These are phyloP conservation scores for Mesembryanthemum crystallinum DNA, from an alignment of 148 eudicot species.

Conservation along the genomic window DNA sequence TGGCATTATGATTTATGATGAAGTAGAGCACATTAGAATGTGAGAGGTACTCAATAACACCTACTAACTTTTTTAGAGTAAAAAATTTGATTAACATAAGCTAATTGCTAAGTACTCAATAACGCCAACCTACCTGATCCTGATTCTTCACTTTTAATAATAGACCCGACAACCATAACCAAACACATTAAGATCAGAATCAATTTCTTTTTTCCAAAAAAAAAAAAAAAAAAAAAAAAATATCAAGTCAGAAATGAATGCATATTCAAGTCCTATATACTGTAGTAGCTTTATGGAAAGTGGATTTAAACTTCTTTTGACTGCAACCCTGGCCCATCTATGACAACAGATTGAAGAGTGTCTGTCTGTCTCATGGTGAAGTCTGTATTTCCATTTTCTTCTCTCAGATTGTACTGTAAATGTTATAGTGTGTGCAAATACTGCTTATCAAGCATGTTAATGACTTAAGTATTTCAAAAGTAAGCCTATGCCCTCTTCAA, in stretches of 20 bases:
- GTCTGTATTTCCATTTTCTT: too few species aligned
- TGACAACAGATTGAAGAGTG: not conserved
- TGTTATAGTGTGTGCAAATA: too few species aligned
- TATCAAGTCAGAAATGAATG: too few species aligned
- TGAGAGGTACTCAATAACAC: conserved; percentile 19
- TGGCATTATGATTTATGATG: not conserved
- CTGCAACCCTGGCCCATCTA: not conserved
- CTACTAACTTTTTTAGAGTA: not conserved
- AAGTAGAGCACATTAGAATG: conserved; percentile 15
- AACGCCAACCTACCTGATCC: conserved; percentile 18
- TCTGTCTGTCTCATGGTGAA: too few species aligned
- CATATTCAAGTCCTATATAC: not conserved
- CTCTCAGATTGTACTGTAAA: too few species aligned
- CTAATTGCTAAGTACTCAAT: not conserved
- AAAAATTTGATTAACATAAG: not conserved
- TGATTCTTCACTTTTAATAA: conserved; percentile 3
- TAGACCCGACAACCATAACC: conserved; percentile 22
- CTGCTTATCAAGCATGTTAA: too few species aligned
- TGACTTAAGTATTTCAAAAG: too few species aligned
- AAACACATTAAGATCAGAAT: conserved; percentile 14
- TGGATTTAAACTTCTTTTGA: conserved; percentile 10
- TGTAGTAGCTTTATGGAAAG: not conserved
- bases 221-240: too few species aligned
- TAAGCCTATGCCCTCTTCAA: too few species aligned
- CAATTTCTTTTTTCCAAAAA: not conserved